phyloP scores from a whole-genome alignment of 1,139 yeast genomes.

The Martiniozyma asiatica region DNA sequence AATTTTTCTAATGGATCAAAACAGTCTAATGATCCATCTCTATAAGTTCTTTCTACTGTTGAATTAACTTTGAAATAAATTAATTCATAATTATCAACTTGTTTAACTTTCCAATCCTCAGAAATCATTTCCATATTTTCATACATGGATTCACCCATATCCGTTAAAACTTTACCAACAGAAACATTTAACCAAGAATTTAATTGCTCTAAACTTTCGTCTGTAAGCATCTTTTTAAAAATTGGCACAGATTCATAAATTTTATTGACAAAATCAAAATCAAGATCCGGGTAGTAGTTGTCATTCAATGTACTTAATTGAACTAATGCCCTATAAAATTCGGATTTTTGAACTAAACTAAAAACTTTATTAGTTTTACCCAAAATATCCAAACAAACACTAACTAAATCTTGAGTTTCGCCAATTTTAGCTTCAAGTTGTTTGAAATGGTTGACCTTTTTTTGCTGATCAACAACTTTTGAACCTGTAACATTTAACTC shows the following conservation, averaged over 20 bases:
- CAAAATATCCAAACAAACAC: conserved; percentile 66
- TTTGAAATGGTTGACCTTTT: conserved; percentile 39
- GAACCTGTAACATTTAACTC: conserved; percentile 52
- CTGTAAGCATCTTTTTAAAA: conserved; percentile 61
- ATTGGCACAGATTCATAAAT: conserved; percentile 70
- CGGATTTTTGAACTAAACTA: conserved; percentile 61
- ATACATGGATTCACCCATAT: conserved; percentile 50
- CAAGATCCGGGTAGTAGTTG: conserved; percentile 57
- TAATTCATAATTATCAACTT: conserved; percentile 31
- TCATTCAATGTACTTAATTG: conserved; percentile 61
- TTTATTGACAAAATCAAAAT: conserved; percentile 64
- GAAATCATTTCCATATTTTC: conserved; percentile 45
- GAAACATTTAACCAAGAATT: conserved; percentile 59
- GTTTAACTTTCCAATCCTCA: conserved; percentile 41
- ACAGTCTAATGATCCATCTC: conserved; percentile 20
- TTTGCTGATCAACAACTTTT: conserved; percentile 49
- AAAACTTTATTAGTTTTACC: conserved; percentile 82
- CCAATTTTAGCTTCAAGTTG: conserved; percentile 48
- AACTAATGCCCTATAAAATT: conserved; percentile 79
- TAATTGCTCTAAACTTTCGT: conserved; percentile 65
- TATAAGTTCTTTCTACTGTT: conserved; percentile 48
- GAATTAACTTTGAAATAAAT: conserved; percentile 65
- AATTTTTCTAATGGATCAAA: conserved; percentile 37
- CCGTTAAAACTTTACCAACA: conserved; percentile 46
- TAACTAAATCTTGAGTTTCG: conserved; percentile 51